phyloP scores from a whole-genome alignment of 768 basidiomycete genomes.

The Exsudoporus frostii region DNA sequence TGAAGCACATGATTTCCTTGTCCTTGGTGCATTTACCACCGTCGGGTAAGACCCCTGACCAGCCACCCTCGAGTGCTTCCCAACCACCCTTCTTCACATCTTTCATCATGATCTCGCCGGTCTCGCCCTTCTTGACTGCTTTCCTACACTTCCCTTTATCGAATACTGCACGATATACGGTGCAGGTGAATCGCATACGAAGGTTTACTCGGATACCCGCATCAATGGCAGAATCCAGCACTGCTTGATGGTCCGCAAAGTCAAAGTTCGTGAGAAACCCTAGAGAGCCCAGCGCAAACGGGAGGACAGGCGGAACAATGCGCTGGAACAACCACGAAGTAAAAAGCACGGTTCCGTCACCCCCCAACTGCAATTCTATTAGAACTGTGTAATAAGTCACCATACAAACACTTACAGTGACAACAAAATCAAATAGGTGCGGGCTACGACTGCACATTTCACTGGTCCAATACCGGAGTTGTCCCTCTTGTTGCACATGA shows the following conservation, averaged over 20 bases:
- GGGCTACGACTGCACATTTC: conserved; percentile 91
- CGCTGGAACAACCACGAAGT: conserved; percentile 99
- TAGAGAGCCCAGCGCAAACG: conserved; percentile 94
- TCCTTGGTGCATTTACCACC: conserved; percentile 62
- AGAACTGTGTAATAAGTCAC: conserved; percentile 2
- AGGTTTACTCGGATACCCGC: conserved; percentile 95
- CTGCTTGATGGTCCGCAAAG: conserved; percentile 78
- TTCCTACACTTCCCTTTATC: conserved; percentile 66
- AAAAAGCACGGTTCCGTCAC: conserved; percentile 97
- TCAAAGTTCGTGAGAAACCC: conserved; percentile 98
- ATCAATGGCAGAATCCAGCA: conserved; percentile 87
- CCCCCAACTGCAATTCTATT: conserved; percentile 68
- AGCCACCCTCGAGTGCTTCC: conserved; percentile 91
- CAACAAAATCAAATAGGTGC: conserved; percentile 95
- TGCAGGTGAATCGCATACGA: conserved; percentile 99
- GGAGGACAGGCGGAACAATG: conserved; percentile 96
- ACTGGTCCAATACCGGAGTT: conserved; percentile 95
- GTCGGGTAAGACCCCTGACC: conserved; percentile 44
- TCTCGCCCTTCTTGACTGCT: conserved; percentile 89
- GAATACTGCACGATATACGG: conserved; percentile 89
- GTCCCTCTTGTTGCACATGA: conserved; percentile 64
- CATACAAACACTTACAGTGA: conserved; percentile 66
- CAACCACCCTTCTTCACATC: conserved; percentile 88
- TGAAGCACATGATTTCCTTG: conserved; percentile 98
- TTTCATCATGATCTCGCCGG: conserved; percentile 97